Percentiles rank a stretch among this genome's conserved stretches.
Evolutionary conservation across 2,329 filamentous ascomycete genomes (phyloP).

Genomic region (Fusarium solani-melongenae): DNA sequence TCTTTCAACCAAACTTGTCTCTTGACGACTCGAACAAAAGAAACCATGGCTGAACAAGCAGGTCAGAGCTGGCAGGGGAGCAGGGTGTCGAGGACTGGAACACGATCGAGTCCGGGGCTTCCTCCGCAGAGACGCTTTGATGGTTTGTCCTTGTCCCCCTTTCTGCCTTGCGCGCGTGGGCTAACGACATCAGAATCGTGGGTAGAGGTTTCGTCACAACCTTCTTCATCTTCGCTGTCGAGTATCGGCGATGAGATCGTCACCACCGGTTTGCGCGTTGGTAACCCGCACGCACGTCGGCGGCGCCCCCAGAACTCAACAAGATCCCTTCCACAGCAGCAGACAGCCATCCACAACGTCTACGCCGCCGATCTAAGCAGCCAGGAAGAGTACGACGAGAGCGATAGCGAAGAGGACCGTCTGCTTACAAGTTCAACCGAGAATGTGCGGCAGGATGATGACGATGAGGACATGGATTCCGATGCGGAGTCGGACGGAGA

Average conservation of each 20-base stretch:
- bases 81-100: conserved; percentile 39
- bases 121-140: conserved; percentile 51
- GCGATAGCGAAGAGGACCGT: conserved; percentile 87
- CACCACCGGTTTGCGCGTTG: conserved; percentile 85
- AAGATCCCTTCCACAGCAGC: conserved; percentile 52
- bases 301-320: conserved; percentile 58
- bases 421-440: conserved; percentile 70
- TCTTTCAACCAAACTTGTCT: conserved; percentile 5
- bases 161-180: not conserved
- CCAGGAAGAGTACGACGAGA: conserved; percentile 95
- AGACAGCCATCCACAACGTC: conserved; percentile 54
- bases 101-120: conserved; percentile 46
- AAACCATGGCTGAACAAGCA: conserved; percentile 44
- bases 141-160: conserved; percentile 43
- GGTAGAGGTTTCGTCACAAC: conserved; percentile 93
- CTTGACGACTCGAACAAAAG: conserved; percentile 11
- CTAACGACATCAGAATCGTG: conserved; percentile 79
- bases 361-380: conserved; percentile 72
- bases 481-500: conserved; percentile 71
- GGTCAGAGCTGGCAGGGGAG: conserved; percentile 42
- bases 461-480: conserved; percentile 56
- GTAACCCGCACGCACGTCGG: conserved; percentile 71
- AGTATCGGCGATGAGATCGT: conserved; percentile 89
- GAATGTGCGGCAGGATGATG: conserved; percentile 55
- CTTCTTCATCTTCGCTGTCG: conserved; percentile 92